Base-by-base conservation (phyloP, 192 early-diverging fungal species). In the Gigaspora rosea region DNA sequence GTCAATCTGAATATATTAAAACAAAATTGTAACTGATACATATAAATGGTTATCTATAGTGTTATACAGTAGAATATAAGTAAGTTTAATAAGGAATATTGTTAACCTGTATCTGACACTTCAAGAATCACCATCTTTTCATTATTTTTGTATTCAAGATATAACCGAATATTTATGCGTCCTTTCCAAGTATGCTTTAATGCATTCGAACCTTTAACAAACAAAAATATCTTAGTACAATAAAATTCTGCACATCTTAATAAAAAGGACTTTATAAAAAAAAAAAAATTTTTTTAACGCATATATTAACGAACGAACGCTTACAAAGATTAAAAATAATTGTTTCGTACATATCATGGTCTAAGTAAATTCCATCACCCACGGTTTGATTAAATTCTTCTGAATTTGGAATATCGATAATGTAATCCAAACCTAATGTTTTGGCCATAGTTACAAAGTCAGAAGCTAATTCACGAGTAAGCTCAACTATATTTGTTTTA, bases 311-410 rank as follows among this genome's bases (percentile, higher is more conserved):
- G 10, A 56, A 33, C 12, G 47, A 27, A 47, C 35, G 46, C 72
- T 61, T 74, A 74, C 72, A 79, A 91, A 65, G 57, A 27, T 91
- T 91, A 58, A 90, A 86, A 35, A 91, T 79, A 32, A 91, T 86
- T n/a, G 87, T 88, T 64, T 86, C 82, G 80, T 85, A 90, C 87
- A 91, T 89, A 58, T 89, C 88, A 13, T 78, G 77, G 65, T 91
- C 90, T 5, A 91, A 76, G 76, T 78, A 91, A 12, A 80, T 36
- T 46, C 59, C 59, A 18, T 32, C n/a, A 47, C 35, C 35, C 16
- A 74, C 9, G 10, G 6, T 11, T 12, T 27, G 58, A 48, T 46
- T 13, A 48, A 74, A 49, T 46, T 22, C 36, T 6, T 62, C 72
- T 2, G 72, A 41, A 41, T 41, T 0, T 41, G 41, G 58, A 46